Percentiles rank a stretch among this genome's conserved stretches.
Evolutionary conservation across 805 yeast species (phyloP).

Genomic region (Candida morakotiae): DNA sequence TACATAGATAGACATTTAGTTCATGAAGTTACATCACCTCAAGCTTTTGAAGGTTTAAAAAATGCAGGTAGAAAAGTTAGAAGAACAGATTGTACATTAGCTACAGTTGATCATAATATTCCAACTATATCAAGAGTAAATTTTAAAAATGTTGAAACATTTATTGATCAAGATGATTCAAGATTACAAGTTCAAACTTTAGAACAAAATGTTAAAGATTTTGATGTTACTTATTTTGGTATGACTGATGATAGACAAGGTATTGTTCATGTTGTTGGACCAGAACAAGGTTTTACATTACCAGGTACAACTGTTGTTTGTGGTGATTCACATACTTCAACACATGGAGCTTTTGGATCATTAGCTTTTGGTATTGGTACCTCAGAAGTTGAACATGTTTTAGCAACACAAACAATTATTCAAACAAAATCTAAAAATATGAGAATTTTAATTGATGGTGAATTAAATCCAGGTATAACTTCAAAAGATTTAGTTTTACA

Average conservation of each 20-base stretch:
- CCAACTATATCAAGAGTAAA: slow-evolving; percentile 86
- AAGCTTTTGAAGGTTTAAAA: slow-evolving; percentile 93
- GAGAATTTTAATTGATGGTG: slow-evolving; percentile 85
- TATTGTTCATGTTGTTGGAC: slow-evolving; percentile 97
- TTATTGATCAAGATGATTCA: slow-evolving; percentile 88
- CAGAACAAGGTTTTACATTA: slow-evolving; percentile 97
- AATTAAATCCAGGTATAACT: slow-evolving; percentile 82
- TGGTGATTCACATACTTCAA: slow-evolving; percentile 98
- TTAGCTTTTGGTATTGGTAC: slow-evolving; percentile 99
- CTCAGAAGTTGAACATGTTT: slow-evolving; percentile 97
- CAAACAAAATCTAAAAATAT: slow-evolving; percentile 95
- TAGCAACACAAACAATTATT: slow-evolving; percentile 94
- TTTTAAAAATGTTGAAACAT: slow-evolving; percentile 69
- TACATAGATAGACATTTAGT: slow-evolving; percentile 97
- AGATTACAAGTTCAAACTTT: slow-evolving; percentile 88
- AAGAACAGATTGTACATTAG: slow-evolving; percentile 88
- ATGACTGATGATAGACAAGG: slow-evolving; percentile 96
- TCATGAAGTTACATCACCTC: slow-evolving; percentile 98
- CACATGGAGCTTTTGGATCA: slow-evolving; percentile 98
- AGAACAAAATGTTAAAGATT: slow-evolving; percentile 87
- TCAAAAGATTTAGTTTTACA: slow-evolving; percentile 94
- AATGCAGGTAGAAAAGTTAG: slow-evolving; percentile 87
- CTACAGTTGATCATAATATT: slow-evolving; percentile 95
- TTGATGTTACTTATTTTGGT: slow-evolving; percentile 89
- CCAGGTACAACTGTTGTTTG: slow-evolving; percentile 99